Evolutionary conservation across 345 rosid genomes (phyloP), one percentile per base, ranked within the genome.

Genomic region (Hypericum androsaemum): DNA sequence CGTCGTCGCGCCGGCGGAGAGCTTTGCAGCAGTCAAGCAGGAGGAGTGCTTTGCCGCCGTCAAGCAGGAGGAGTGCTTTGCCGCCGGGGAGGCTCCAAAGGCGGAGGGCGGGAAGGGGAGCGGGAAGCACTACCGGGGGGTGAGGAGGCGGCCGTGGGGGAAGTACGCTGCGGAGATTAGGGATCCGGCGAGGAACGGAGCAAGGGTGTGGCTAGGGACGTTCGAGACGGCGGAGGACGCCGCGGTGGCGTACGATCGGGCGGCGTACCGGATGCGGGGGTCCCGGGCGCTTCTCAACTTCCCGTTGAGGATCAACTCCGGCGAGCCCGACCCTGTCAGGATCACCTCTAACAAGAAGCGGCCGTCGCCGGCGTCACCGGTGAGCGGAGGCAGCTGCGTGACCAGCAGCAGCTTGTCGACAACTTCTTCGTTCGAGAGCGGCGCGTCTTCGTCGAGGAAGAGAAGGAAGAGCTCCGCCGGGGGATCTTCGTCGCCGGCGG

Each of bases 101-200:
- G 36, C 60, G 45, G 64, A 62, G 53, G 74, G 28, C 61, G 75
- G 47, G 2, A 77, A 67, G 56, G 39, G 62, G 14, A 78, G 72
- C 73, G 95, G 85, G 42, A 88, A 80, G 68, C 99, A 86, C 51
- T 94, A 80, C 52, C 73, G 99, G 50, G 99, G 99, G 10, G 99
- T 94, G 42, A 85, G 99, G 67, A 94, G 79, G 68, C 65, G 99
- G 65, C 99, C 99, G 43, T 94, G 99, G 99, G 99, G 99, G 54
- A 94, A 88, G 57, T 94, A 81, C 61, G 99, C 99, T 13, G 94
- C 95, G 35, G 99, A 94, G 88, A 94, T 94, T 10, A 74, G 99
- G 1, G 97, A 94, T 62, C 99, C 97, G 56, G 97, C 97, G 14
- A 94, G 88, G 76, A 86, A 94, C 48, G 97, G 99, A 47, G 95